These are phyloP conservation scores for Tulasnella sp. DNA, from an alignment of 768 basidiomycete genomes.

Conservation along the genomic window DNA sequence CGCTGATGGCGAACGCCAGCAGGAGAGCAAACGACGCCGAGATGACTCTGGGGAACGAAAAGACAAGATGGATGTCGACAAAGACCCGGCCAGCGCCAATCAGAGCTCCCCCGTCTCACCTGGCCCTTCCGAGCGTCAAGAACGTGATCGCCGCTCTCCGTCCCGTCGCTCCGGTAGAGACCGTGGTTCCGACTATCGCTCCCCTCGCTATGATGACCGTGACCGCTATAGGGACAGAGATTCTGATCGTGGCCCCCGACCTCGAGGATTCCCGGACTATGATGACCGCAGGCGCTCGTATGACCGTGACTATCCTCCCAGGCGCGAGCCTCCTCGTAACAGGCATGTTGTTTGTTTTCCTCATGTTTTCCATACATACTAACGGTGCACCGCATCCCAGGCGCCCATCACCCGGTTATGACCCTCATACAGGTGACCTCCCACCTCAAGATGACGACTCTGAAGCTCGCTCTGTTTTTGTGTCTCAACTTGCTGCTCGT, in stretches of 20 bases:
- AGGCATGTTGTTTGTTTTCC: slow-evolving; percentile 37
- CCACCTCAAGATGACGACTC: slow-evolving; percentile 86
- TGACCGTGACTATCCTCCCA: slow-evolving; percentile 22
- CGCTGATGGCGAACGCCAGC: slow-evolving; percentile 9
- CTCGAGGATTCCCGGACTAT: slow-evolving; percentile 27
- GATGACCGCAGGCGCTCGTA: slow-evolving; percentile 27
- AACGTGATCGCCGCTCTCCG: slow-evolving; percentile 35
- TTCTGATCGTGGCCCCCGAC: slow-evolving; percentile 7
- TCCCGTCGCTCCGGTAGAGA: slow-evolving; percentile 16
- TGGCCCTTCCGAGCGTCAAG: slow-evolving; percentile 10
- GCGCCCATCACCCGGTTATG: slow-evolving; percentile 61
- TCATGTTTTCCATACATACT: slow-evolving; percentile 17
- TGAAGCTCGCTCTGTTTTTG: slow-evolving; percentile 96
- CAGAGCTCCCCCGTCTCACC: background rate
- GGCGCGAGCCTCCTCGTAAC: slow-evolving; percentile 24
- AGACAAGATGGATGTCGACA: slow-evolving; percentile 15
- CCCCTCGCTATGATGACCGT: slow-evolving; percentile 38
- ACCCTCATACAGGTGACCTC: slow-evolving; percentile 44
- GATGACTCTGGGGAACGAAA: slow-evolving; percentile 12
- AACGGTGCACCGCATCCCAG: slow-evolving; percentile 26
- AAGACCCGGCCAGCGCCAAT: slow-evolving; percentile 1
- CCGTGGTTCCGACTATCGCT: slow-evolving; percentile 12
- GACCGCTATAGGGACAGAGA: slow-evolving; percentile 12
- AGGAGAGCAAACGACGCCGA: slow-evolving; percentile 11
- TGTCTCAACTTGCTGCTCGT: slow-evolving; percentile 94